Conservation (phyloP, 345 rosid genomes). For the Gossypium longicalyx region DNA sequence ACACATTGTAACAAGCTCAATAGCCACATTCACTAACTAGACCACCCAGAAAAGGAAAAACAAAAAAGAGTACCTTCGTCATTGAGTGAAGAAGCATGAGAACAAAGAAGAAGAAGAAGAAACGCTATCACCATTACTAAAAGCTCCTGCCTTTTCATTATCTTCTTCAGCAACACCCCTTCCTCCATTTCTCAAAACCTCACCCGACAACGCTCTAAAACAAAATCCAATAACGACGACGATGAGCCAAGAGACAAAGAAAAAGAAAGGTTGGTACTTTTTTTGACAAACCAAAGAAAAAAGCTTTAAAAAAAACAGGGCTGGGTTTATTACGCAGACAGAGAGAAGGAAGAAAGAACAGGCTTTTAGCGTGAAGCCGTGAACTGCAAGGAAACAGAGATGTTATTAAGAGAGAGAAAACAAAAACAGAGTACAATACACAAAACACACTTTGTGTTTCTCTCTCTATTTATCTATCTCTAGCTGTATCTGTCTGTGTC, state of each 20-base stretch:
- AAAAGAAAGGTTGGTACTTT: not conserved
- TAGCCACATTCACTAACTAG: not conserved
- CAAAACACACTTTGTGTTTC: not conserved
- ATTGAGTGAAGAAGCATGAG: conserved; percentile 41
- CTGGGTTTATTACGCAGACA: conserved; percentile 18
- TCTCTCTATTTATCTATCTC: not conserved
- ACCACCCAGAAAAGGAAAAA: not conserved
- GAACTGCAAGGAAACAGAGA: conserved; percentile 49
- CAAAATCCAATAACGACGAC: no score
- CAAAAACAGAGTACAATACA: not conserved
- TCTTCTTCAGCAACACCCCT: not conserved
- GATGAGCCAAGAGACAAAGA: not conserved
- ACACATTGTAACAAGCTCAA: not conserved
- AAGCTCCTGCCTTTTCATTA: conserved; percentile 24
- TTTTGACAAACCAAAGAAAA: conserved; percentile 3
- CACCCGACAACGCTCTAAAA: not conserved
- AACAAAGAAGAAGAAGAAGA: conserved; percentile 27
- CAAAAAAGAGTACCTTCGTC: conserved; percentile 47
- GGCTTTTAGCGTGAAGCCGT: conserved; percentile 72
- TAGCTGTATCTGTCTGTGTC: not conserved
- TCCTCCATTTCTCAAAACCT: not conserved
- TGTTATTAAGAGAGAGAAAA: conserved; percentile 53
- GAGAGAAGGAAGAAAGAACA: conserved; percentile 30
- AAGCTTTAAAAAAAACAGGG: not conserved
- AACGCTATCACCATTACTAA: conserved; percentile 24